phyloP scores from a whole-genome alignment of 805 yeast genomes.

The Diddensiella transvaalensis region DNA sequence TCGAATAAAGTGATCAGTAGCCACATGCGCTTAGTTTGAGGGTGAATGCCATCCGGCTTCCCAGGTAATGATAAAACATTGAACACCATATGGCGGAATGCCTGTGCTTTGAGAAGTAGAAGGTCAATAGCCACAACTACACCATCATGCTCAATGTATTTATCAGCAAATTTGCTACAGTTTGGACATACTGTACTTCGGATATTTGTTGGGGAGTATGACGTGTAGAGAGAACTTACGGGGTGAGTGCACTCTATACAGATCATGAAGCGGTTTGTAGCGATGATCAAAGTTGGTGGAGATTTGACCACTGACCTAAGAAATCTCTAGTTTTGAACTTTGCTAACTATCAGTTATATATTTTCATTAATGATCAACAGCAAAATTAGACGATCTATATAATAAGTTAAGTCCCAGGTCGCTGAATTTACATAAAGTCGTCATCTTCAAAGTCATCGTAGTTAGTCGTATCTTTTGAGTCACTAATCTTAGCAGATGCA shows the following conservation, averaged over 20 bases:
- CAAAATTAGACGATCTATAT: neutral
- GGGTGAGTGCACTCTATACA: constrained; percentile 83
- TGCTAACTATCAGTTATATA: no score
- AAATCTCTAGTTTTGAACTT: neutral
- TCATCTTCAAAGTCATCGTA: constrained; percentile 42
- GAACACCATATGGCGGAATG: constrained; percentile 71
- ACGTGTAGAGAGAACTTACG: constrained; percentile 61
- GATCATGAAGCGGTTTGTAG: constrained; percentile 49
- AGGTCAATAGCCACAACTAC: constrained; percentile 82
- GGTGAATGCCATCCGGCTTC: constrained; percentile 17
- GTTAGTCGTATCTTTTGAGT: constrained; percentile 49
- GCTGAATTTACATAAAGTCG: constrained; percentile 37
- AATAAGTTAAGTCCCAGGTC: neutral
- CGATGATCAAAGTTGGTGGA: no score
- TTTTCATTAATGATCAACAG: no score
- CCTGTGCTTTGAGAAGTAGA: constrained; percentile 79
- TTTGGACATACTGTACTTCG: constrained; percentile 69
- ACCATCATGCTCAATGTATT: constrained; percentile 85
- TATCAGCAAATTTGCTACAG: constrained; percentile 78
- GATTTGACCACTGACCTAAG: neutral
- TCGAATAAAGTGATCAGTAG: constrained; percentile 73
- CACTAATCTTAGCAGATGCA: constrained; percentile 65
- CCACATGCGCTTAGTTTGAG: constrained; percentile 45
- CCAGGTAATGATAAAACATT: constrained; percentile 44
- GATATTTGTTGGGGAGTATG: constrained; percentile 73